Evolutionary conservation across 1,284 basidiomycete species (phyloP).

Genomic region (Cutaneotrichosporon sp.): DNA sequence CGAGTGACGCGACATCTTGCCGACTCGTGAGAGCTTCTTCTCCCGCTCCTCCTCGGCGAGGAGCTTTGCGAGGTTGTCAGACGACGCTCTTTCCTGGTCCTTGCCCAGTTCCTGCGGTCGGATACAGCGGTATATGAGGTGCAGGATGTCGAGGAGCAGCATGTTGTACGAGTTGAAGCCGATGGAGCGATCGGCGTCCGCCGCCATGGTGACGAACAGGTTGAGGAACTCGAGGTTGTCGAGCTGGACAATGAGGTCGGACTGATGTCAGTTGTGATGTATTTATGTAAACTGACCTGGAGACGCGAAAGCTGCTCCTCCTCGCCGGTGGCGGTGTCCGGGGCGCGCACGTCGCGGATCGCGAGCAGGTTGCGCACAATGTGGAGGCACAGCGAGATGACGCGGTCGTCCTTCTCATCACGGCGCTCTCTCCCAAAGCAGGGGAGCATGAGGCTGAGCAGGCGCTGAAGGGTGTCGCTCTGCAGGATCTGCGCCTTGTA

Average conservation of each 20-base stretch:
- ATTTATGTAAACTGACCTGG: conserved; percentile 63
- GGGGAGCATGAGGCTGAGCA: conserved; percentile 70
- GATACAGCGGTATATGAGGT: conserved; percentile 78
- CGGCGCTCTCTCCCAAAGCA: conserved; percentile 68
- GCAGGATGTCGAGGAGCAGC: conserved; percentile 83
- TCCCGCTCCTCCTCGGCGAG: conserved; percentile 69
- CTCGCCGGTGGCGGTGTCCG: conserved; percentile 68
- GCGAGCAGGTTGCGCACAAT: conserved; percentile 86
- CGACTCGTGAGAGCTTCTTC: conserved; percentile 58
- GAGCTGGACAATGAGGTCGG: conserved; percentile 69
- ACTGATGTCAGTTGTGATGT: conserved; percentile 52
- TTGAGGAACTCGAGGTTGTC: conserved; percentile 73
- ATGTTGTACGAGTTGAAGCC: conserved; percentile 82
- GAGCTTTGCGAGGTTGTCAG: conserved; percentile 65
- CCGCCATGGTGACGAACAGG: conserved; percentile 77
- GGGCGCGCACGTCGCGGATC: conserved; percentile 76
- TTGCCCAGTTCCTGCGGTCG: conserved; percentile 64
- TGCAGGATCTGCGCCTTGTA: conserved; percentile 68
- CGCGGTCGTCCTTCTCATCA: conserved; percentile 74
- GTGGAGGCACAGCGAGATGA: conserved; percentile 85
- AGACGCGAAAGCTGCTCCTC: conserved; percentile 72
- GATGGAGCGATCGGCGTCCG: conserved; percentile 66
- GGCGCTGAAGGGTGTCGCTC: conserved; percentile 64
- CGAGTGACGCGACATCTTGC: conserved; percentile 73
- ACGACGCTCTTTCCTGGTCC: conserved; percentile 69